Base-by-base conservation (phyloP, 208 protist species). In the Porcisia deanei region DNA sequence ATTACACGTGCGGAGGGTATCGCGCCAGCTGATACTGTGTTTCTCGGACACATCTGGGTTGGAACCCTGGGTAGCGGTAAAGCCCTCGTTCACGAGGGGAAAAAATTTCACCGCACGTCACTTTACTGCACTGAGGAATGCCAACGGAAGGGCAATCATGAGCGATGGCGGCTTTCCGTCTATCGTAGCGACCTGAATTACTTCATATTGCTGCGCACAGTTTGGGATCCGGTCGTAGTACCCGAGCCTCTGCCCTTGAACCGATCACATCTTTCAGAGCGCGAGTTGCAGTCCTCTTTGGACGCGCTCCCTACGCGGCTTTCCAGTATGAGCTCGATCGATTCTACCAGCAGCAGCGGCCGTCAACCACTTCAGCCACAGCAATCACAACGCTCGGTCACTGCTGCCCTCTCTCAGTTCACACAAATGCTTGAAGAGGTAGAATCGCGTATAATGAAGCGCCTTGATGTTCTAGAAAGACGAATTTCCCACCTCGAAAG, bases 101-200 rank as follows among this genome's bases (percentile, higher is more conserved):
- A 77, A 60, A 85, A 84, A 55, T 94, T 83, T 71, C 71, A 84
- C 16, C 72, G 91, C n/a, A 80, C 85, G 0, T 87, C 84, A 5
- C 80, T 96, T 43, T 91, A 94, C 72, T 94, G 91, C 71, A 90
- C 88, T 0, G 86, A 93, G 57, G 83, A 88, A 63, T 96, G 91
- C 65, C 91, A 93, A 73, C 70, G 72, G 34, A 8, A 63, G 63
- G 80, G 79, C 34, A 67, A 64, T 4, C 89, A 94, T 63, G 91
- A 94, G 59, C 73, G 89, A 45, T 94, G 91, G 89, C 73, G 88
- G 37, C 79, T 96, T 5, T 89, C 77, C 47, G 79, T 93, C 16
- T 96, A 94, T 67, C 70, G 75, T 25, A 78, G 76, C 37, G 84
- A 83, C 2, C 58, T 79, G 3, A 90, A 73, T 57, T 84, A 88